A percentile compares a stretch with the other conserved stretches of the same genome.
Evolutionary conservation across 2,329 filamentous ascomycete genomes (phyloP).

Genomic region (Colletotrichum sp.): DNA sequence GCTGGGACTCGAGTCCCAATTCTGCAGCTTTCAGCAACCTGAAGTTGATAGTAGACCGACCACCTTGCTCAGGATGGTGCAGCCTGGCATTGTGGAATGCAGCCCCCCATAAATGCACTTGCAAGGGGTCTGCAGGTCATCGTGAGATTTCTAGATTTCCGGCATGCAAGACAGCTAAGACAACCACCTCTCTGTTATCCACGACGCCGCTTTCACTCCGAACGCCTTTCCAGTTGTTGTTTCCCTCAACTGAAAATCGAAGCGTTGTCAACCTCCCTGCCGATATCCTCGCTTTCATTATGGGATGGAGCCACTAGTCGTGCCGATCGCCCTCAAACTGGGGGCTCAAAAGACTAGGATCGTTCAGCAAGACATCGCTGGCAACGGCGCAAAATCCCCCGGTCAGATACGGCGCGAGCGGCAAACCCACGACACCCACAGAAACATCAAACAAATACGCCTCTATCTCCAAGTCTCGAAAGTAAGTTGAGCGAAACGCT

Average conservation of each 20-base stretch:
- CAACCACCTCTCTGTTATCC: not conserved
- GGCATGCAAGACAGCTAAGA: not conserved
- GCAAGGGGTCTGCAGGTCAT: constrained; percentile 12
- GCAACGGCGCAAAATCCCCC: not conserved
- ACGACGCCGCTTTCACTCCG: not conserved
- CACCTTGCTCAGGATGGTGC: not conserved
- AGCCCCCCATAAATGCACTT: constrained; percentile 3
- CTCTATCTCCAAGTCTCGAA: not conserved
- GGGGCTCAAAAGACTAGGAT: not conserved
- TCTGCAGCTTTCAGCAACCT: not conserved
- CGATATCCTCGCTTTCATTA: not conserved
- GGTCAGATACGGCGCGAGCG: not conserved
- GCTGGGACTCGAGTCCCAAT: not conserved
- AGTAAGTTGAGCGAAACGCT: not conserved
- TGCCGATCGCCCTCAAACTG: not conserved
- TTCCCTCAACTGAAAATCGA: not conserved
- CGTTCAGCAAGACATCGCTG: not conserved
- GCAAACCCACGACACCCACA: not conserved
- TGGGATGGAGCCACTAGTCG: not conserved
- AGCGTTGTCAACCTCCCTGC: not conserved
- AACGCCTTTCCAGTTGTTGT: not conserved
- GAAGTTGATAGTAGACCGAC: not conserved
- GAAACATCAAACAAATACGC: not conserved
- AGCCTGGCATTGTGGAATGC: not conserved
- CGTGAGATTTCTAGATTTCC: not conserved